Conservation (phyloP, 108 stramenopile genomes). For the Asterionellopsis glacialis region DNA sequence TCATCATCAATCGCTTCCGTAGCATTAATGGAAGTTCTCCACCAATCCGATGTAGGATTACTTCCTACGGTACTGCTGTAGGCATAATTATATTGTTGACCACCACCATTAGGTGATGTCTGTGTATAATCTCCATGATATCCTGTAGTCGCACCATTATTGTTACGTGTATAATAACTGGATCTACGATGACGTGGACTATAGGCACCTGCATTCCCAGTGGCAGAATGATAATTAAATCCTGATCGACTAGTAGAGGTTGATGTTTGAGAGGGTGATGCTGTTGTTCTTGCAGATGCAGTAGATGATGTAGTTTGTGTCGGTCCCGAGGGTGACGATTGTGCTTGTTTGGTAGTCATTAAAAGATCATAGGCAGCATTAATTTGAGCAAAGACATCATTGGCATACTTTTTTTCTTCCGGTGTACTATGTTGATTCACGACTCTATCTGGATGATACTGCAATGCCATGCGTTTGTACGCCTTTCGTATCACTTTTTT, state of each 20-base stretch:
- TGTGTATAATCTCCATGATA: no score
- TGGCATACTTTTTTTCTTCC: slow-evolving; percentile 59
- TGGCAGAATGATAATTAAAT: no score
- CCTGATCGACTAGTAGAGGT: slow-evolving; percentile 10
- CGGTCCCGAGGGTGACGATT: neutral
- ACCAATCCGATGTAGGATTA: no score
- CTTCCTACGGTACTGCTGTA: no score
- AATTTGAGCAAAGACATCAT: slow-evolving; percentile 73
- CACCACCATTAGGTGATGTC: no score
- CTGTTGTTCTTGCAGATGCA: slow-evolving; percentile 22
- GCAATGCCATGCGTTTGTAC: slow-evolving; percentile 67
- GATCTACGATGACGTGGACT: slow-evolving; percentile 66
- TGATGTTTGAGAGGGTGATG: slow-evolving; percentile 70
- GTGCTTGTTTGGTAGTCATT: slow-evolving; percentile 40
- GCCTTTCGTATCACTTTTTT: slow-evolving; percentile 70
- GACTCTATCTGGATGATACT: slow-evolving; percentile 79
- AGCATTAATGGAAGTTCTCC: no score
- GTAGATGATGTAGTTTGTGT: slow-evolving; percentile 4
- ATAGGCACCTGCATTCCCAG: slow-evolving; percentile 27
- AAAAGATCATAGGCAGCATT: slow-evolving; percentile 75
- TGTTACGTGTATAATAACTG: slow-evolving; percentile 7
- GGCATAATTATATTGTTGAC: no score
- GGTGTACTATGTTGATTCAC: slow-evolving; percentile 39
- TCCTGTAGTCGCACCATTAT: no score
- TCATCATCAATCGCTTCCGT: no score